A percentile compares a stretch with the other conserved stretches of the same genome.
phyloP scores from a whole-genome alignment of 208 protist genomes.

The Leishmania arabica region DNA sequence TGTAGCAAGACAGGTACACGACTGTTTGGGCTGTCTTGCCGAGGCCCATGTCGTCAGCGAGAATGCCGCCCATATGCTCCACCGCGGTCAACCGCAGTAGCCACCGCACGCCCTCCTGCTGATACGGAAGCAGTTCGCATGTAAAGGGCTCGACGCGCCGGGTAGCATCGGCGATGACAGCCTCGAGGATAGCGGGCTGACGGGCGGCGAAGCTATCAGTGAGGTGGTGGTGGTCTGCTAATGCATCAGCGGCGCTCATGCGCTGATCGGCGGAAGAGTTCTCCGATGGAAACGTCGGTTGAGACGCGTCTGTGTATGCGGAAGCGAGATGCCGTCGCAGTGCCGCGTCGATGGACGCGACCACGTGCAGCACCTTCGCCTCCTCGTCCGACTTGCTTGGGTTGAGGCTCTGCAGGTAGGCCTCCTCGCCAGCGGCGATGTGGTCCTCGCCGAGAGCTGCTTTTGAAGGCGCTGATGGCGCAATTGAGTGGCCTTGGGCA shows the following conservation, averaged over 20 bases:
- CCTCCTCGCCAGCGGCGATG: conserved; percentile 5
- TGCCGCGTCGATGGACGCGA: conserved; percentile 31
- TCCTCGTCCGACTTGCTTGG: conserved; percentile 26
- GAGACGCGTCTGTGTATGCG: conserved; percentile 1
- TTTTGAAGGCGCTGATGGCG: too few relatives aligned
- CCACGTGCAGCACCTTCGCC: conserved; percentile 27
- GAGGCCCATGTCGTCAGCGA: conserved; percentile 98
- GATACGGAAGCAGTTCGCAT: conserved; percentile 91
- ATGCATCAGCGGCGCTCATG: too few relatives aligned
- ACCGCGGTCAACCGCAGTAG: conserved; percentile 91
- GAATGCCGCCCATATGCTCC: conserved; percentile 88
- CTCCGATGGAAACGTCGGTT: too few relatives aligned
- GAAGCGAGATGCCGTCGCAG: conserved; percentile 32
- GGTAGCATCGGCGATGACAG: conserved; percentile 31
- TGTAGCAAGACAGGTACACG: conserved; percentile 85
- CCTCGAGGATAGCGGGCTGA: conserved; percentile 31
- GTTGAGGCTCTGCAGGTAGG: conserved; percentile 34
- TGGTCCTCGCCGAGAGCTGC: too few relatives aligned
- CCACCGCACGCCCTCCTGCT: conserved; percentile 97
- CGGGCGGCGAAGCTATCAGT: neutral
- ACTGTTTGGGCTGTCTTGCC: conserved; percentile 98
- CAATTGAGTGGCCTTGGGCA: too few relatives aligned
- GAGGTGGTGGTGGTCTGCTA: too few relatives aligned
- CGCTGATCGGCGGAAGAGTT: too few relatives aligned
- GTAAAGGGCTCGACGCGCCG: conserved; percentile 28